These are phyloP conservation scores for Nakazawaea pomicola DNA, from an alignment of 805 yeast species.

Conservation along the genomic window DNA sequence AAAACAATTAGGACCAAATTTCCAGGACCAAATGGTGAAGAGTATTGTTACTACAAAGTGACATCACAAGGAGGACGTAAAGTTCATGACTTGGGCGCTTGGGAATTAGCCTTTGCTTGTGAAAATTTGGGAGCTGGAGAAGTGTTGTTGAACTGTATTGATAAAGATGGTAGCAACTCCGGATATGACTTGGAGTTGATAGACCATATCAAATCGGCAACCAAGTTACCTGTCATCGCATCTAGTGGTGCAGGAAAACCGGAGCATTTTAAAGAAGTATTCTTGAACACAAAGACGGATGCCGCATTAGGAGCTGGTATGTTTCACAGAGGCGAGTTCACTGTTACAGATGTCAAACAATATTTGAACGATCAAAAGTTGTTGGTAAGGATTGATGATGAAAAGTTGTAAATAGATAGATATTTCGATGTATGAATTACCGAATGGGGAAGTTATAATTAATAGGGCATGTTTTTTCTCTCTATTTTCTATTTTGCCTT, in stretches of 20 bases:
- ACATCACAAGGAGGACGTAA: constrained; percentile 97
- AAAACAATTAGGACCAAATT: constrained; percentile 55
- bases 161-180: constrained; percentile 93
- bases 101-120: constrained; percentile 82
- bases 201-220: constrained; percentile 68
- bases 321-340: constrained; percentile 93
- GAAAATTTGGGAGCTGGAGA: constrained; percentile 97
- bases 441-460: background rate
- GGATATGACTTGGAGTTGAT: constrained; percentile 90
- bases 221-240: constrained; percentile 90
- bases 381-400: constrained; percentile 64
- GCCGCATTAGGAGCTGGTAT: constrained; percentile 99
- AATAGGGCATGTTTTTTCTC: background rate
- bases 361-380: constrained; percentile 56
- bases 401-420: constrained; percentile 1
- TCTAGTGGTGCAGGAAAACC: constrained; percentile 98
- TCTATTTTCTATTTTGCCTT: background rate
- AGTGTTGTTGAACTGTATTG: constrained; percentile 87
- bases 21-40: constrained; percentile 87
- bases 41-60: constrained; percentile 89
- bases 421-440: too few relatives aligned
- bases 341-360: constrained; percentile 77
- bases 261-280: constrained; percentile 83
- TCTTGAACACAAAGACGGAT: constrained; percentile 75
- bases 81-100: constrained; percentile 80